Evolutionary conservation across 2,329 filamentous ascomycete genomes (phyloP), one percentile per base, ranked within the genome.

Genomic region (Colletotrichum noveboracense): DNA sequence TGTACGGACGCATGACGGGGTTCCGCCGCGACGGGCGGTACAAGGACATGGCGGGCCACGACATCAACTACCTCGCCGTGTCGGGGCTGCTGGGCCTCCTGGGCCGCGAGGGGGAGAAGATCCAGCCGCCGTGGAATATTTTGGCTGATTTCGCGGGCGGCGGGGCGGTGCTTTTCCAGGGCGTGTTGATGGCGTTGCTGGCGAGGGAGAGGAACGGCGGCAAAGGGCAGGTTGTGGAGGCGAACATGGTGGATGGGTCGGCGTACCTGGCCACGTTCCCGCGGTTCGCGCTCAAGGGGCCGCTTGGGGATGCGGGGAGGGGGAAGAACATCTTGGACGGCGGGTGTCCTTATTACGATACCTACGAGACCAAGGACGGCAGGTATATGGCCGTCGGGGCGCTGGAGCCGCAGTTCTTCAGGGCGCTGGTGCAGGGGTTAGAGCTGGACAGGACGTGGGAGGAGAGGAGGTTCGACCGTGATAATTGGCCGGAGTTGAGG

Each of bases 51-150:
- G 96, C 96, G 0, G 96, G 96, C 60, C 96, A 98, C 82, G 96
- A 98, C 83, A 98, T 98, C 84, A 98, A 98, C 82, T 98, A 98
- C 85, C 93, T 98, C 56, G 95, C 96, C 65, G 95, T 98, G 0
- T 94, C 94, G 0, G 96, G 96, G 1, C 93, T 94, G 1, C 86
- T 98, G 32, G 89, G 90, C 1, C 88, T 98, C 85, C 90, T 98
- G 5, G 96, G 96, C 1, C 88, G 94, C 1, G 87, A 87, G 32
- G 90, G 88, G 18, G 91, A 93, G 81, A 92, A 91, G 78, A 96
- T 96, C 1, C 93, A 94, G 76, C 90, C 96, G 21, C 97, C 97
- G 0, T 91, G 88, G 7, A 98, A 98, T 81, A 89, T 98, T 21
- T 86, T 98, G 2, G 96, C 92, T 0, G 96, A 98, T 83, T 98